Conservation (phyloP, 139 green algal genomes). For the Chlorella sp. region DNA sequence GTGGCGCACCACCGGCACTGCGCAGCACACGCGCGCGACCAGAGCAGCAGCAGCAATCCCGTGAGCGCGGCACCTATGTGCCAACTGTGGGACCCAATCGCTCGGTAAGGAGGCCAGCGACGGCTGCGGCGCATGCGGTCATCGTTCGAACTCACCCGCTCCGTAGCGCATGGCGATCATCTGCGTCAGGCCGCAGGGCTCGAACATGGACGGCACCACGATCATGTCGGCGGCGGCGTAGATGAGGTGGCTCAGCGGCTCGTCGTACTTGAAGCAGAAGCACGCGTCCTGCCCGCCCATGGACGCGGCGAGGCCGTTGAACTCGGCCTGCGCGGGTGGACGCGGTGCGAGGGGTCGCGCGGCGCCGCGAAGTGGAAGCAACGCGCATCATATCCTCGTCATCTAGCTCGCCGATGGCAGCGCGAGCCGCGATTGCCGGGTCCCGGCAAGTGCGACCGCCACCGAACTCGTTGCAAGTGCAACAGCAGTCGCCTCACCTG, state of each 20-base stretch:
- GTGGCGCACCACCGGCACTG: constrained; percentile 83
- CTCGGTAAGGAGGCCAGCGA: neutral
- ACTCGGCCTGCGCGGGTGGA: constrained; percentile 76
- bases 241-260: constrained; percentile 81
- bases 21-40: constrained; percentile 12
- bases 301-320: constrained; percentile 51
- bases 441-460: too few relatives aligned
- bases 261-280: constrained; percentile 56
- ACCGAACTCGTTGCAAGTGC: too few relatives aligned
- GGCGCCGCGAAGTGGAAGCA: too few relatives aligned
- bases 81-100: neutral
- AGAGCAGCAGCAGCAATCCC: neutral
- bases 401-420: too few relatives aligned
- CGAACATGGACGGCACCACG: constrained; percentile 95
- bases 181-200: constrained; percentile 78
- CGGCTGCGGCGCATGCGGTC: neutral
- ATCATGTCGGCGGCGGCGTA: constrained; percentile 89
- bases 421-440: too few relatives aligned
- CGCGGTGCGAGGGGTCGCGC: too few relatives aligned
- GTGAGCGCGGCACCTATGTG: neutral
- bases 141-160: neutral
- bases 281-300: constrained; percentile 32
- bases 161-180: constrained; percentile 94
- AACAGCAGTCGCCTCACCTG: too few relatives aligned
- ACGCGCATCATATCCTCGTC: too few relatives aligned